Conservation (phyloP, 2,329 filamentous ascomycete species). For the Xylaria sp. region DNA sequence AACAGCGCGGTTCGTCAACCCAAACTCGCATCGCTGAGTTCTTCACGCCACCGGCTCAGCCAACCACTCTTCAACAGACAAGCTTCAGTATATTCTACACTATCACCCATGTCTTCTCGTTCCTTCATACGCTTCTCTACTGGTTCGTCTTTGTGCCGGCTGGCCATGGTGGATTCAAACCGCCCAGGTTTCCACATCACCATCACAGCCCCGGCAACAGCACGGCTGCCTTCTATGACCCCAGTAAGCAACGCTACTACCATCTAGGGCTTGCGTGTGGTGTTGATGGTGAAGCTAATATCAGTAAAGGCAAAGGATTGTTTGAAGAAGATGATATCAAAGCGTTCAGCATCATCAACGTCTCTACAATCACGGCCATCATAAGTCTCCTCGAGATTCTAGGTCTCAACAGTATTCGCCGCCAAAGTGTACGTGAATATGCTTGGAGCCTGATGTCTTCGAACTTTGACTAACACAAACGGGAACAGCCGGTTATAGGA, state of each 20-base stretch:
- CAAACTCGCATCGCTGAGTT: constrained; percentile 46
- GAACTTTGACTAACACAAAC: background rate
- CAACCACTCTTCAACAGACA: constrained; percentile 50
- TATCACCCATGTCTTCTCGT: constrained; percentile 51
- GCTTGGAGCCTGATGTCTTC: background rate
- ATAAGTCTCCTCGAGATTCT: constrained; percentile 54
- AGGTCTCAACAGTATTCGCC: constrained; percentile 60
- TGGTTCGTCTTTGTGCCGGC: constrained; percentile 49
- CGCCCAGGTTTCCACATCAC: constrained; percentile 34
- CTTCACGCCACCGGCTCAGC: constrained; percentile 53
- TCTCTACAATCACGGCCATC: constrained; percentile 51
- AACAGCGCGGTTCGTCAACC: constrained; percentile 41
- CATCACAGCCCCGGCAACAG: constrained; percentile 23
- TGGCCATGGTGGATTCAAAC: constrained; percentile 44
- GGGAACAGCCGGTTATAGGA: constrained; percentile 49
- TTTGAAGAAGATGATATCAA: constrained; percentile 56
- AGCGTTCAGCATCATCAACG: constrained; percentile 52
- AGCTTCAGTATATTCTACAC: constrained; percentile 59
- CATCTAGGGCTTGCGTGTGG: background rate
- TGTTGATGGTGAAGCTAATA: constrained; percentile 14
- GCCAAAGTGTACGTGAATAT: constrained; percentile 49
- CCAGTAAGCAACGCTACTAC: constrained; percentile 31
- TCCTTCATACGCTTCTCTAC: constrained; percentile 58
- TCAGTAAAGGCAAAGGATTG: constrained; percentile 50
- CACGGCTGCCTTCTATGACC: constrained; percentile 35